Base-by-base conservation (phyloP, 2,329 filamentous ascomycete genomes). In the Hymenoscyphus fructigenus region DNA sequence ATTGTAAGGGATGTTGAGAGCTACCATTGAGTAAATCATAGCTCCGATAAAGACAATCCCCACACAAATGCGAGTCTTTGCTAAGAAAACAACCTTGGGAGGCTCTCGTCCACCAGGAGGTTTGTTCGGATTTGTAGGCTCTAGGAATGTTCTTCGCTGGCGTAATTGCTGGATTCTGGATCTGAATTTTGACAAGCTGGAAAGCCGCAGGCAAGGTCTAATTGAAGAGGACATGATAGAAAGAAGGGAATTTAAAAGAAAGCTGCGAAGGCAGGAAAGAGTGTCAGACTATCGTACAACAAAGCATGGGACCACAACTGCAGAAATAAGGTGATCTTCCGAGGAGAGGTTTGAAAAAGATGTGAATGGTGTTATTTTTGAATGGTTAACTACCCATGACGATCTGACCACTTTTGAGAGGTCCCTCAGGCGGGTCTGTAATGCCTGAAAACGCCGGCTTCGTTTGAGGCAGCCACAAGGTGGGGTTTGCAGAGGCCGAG, bases 11-110 rank as follows among this genome's bases (percentile, higher is more conserved):
- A 32, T 32, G 26, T 29, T 17, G 20, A 10, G 47, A 62, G 50
- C 57, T 78, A 82, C 80, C 81, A 83, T 84, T 57, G 79, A 82
- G 72, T 83, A 84, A 41, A 84, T 77, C 36, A 84, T 70, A 61
- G 78, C 77, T 60, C 78, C 76, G 68, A 83, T 78, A 69, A 84
- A 81, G 14, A 82, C 78, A 59, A 82, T 71, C 14, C 82, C 82
- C 67, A 84, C 69, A 7, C 79, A 77, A 26, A 84, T 76, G 63
- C 81, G 79, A 47, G 82, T 75, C 68, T 81, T 82, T 10, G 81
- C 81, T 59, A 77, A 73, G 74, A 76, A 78, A 47, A 82, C 79
- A 20, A 67, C 65, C 12, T 36, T 64, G 26, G 61, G 65, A 47
- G 63, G 36, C 41, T 64, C 60, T 38, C 57, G 36, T 62, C 66